Percentiles rank a stretch among this genome's conserved stretches.
phyloP scores from a whole-genome alignment of 2,329 filamentous ascomycete species.

The Aspergillus latus region DNA sequence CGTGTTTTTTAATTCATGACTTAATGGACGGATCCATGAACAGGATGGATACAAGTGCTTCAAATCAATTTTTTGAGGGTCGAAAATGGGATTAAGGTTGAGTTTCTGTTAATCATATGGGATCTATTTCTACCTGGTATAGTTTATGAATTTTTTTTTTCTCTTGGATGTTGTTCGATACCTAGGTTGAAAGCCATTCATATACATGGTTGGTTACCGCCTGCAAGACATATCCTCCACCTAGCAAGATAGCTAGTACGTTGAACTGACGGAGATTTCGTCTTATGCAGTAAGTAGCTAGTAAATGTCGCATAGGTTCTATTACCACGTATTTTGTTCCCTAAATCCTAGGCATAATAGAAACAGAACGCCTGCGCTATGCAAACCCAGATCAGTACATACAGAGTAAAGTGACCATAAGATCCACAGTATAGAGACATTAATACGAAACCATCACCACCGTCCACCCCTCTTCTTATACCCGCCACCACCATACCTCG shows the following conservation, averaged over 20 bases:
- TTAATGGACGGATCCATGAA: not conserved
- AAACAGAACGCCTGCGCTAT: conserved; percentile 45
- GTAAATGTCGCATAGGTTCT: conserved; percentile 16
- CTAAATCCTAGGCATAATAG: conserved; percentile 26
- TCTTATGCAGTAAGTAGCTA: too few relatives aligned
- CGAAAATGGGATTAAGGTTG: conserved; percentile 6
- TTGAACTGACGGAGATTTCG: too few relatives aligned
- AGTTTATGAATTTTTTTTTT: not conserved
- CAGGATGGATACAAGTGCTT: not conserved
- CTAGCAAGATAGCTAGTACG: too few relatives aligned
- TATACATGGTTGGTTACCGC: too few relatives aligned
- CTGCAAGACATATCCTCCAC: too few relatives aligned
- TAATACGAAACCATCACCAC: conserved; percentile 32
- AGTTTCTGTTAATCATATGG: not conserved
- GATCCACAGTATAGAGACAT: conserved; percentile 3
- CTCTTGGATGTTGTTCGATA: too few relatives aligned
- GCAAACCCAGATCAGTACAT: conserved; percentile 29
- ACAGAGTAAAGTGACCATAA: conserved; percentile 9
- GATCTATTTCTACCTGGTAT: not conserved
- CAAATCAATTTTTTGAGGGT: not conserved
- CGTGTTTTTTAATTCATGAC: conserved; percentile 13
- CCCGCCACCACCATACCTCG: conserved; percentile 45
- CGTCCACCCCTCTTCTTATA: conserved; percentile 45
- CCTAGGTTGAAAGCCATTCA: too few relatives aligned
- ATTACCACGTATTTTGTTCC: conserved; percentile 25